Evolutionary conservation across 192 early-diverging fungal species (phyloP).

Genomic region (Paraglomus occultum): DNA sequence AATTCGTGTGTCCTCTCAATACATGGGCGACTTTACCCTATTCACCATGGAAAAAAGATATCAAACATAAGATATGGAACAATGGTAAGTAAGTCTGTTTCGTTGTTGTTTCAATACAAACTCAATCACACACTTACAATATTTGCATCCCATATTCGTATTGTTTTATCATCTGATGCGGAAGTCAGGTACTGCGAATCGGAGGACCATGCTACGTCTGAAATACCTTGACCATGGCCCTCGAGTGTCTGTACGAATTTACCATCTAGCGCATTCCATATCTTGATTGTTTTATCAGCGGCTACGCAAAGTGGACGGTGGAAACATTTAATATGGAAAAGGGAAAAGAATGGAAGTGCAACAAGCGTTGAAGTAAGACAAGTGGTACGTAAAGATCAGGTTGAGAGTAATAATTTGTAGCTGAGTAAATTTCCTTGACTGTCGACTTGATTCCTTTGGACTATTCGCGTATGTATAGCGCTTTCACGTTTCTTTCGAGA

Average conservation of each 20-base stretch:
- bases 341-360: slow-evolving; percentile 3
- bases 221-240: slow-evolving; percentile 91
- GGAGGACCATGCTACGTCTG: slow-evolving; percentile 93
- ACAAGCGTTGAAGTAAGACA: neutral
- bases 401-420: slow-evolving; percentile 16
- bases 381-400: neutral
- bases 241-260: slow-evolving; percentile 80
- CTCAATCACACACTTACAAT: slow-evolving; percentile 49
- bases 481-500: neutral
- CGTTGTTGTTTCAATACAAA: neutral
- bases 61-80: slow-evolving; percentile 13
- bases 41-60: slow-evolving; percentile 21
- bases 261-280: slow-evolving; percentile 89
- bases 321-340: slow-evolving; percentile 5
- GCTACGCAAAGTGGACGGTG: slow-evolving; percentile 46
- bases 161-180: slow-evolving; percentile 92
- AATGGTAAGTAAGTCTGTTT: slow-evolving; percentile 6
- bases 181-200: slow-evolving; percentile 89
- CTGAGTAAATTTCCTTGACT: neutral
- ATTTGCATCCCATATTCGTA: slow-evolving; percentile 88
- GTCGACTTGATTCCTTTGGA: neutral
- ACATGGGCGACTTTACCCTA: slow-evolving; percentile 42
- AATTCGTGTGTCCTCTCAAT: slow-evolving; percentile 91
- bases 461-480: neutral
- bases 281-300: slow-evolving; percentile 91